Conservation (phyloP, 768 basidiomycete genomes). For the Leccinum uliginosum region DNA sequence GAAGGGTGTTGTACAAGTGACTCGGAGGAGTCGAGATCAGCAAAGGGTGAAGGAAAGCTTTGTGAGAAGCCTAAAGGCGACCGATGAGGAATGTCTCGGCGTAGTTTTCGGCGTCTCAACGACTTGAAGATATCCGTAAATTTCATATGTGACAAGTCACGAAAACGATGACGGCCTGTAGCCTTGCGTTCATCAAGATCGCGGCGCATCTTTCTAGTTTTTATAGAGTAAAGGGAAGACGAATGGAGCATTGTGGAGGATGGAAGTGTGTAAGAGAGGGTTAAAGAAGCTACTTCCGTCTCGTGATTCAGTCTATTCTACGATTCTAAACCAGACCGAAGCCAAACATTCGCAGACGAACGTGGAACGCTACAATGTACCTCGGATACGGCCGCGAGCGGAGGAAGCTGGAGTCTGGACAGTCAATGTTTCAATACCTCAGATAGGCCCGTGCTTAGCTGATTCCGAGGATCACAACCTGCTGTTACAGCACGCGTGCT, state of each 20-base stretch:
- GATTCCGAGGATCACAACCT: neutral
- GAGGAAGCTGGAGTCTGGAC: neutral
- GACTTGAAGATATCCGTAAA: conserved; percentile 20
- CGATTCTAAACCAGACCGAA: conserved; percentile 16
- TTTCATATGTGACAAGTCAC: conserved; percentile 18
- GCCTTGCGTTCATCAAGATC: conserved; percentile 7
- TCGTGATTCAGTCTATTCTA: neutral
- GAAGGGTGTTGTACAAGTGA: conserved; percentile 1
- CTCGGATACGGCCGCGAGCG: neutral
- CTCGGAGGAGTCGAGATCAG: conserved; percentile 7
- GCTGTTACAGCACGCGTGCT: conserved; percentile 3
- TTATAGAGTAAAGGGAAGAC: conserved; percentile 9
- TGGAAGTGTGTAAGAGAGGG: neutral
- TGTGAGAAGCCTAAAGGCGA: conserved; percentile 4
- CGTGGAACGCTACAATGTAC: neutral
- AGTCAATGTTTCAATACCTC: neutral
- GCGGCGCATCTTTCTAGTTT: conserved; percentile 12
- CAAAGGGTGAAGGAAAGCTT: conserved; percentile 1
- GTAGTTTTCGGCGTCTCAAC: conserved; percentile 13
- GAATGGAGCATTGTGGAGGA: conserved; percentile 5
- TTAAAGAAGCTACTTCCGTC: neutral
- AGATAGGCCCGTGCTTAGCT: neutral
- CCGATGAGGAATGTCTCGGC: conserved; percentile 1
- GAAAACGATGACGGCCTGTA: conserved; percentile 8
- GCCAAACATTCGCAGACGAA: neutral